Percentiles rank a stretch among this genome's conserved stretches.
These are phyloP conservation scores for Lactarius hatsudake DNA, from an alignment of 768 basidiomycete genomes.

Conservation along the genomic window DNA sequence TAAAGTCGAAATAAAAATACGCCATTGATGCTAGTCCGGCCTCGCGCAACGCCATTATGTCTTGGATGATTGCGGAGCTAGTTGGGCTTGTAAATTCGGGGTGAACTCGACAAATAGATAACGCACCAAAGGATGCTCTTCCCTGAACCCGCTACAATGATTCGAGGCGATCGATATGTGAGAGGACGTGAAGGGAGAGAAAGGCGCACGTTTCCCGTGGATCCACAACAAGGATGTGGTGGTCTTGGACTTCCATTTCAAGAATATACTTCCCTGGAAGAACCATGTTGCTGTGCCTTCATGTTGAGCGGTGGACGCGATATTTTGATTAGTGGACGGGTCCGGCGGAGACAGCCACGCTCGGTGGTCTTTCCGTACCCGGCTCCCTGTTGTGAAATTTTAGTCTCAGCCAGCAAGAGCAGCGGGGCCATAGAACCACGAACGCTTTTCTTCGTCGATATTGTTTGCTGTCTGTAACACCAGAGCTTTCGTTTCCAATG, in stretches of 20 bases:
- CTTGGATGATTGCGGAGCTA: background rate
- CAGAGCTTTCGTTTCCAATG: conserved; percentile 26
- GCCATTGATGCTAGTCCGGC: too few relatives aligned
- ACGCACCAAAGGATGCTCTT: background rate
- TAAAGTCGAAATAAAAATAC: too few relatives aligned
- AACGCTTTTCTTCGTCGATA: background rate
- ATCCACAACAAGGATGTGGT: background rate
- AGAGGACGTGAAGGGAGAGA: too few relatives aligned
- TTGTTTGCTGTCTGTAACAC: too few relatives aligned
- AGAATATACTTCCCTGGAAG: background rate
- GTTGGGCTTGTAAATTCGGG: background rate
- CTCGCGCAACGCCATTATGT: too few relatives aligned
- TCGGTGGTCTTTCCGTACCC: background rate
- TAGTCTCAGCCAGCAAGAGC: background rate
- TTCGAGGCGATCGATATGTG: too few relatives aligned
- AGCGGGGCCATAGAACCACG: background rate
- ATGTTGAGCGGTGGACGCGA: background rate
- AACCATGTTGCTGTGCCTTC: background rate
- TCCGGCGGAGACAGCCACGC: background rate
- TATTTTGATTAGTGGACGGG: background rate
- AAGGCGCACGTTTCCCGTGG: too few relatives aligned
- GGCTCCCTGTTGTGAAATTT: background rate
- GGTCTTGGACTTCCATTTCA: background rate
- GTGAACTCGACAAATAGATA: background rate
- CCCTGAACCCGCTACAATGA: too few relatives aligned